These are phyloP conservation scores for Candida easanensis DNA, from an alignment of 805 yeast genomes.

Conservation along the genomic window DNA sequence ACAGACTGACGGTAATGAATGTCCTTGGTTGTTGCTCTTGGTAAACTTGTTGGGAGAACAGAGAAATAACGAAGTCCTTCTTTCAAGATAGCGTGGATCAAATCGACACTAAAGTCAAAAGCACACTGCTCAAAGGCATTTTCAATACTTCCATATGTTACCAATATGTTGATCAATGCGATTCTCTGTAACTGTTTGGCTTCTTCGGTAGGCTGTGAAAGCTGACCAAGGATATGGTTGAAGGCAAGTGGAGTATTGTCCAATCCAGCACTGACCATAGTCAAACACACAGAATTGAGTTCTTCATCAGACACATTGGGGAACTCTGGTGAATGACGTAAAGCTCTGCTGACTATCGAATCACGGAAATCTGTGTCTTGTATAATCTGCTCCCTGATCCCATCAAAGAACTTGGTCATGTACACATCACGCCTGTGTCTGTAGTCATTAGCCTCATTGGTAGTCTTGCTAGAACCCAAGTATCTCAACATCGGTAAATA, in stretches of 20 bases:
- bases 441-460: slow-evolving; percentile 27
- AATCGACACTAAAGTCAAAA: slow-evolving; percentile 39
- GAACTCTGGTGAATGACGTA: slow-evolving; percentile 12
- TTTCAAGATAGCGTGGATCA: slow-evolving; percentile 53
- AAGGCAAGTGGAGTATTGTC: slow-evolving; percentile 69
- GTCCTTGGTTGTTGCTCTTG: slow-evolving; percentile 54
- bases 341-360: slow-evolving; percentile 34
- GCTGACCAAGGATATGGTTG: slow-evolving; percentile 57
- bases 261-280: slow-evolving; percentile 78
- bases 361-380: slow-evolving; percentile 26
- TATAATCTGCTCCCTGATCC: slow-evolving; percentile 26
- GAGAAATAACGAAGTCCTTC: slow-evolving; percentile 63
- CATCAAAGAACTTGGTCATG: slow-evolving; percentile 38
- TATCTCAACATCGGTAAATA: slow-evolving; percentile 46
- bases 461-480: slow-evolving; percentile 25
- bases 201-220: slow-evolving; percentile 38
- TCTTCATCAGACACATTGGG: slow-evolving; percentile 37
- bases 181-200: slow-evolving; percentile 40
- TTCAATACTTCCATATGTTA: slow-evolving; percentile 29
- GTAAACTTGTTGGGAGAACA: slow-evolving; percentile 65
- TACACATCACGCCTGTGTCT: slow-evolving; percentile 47
- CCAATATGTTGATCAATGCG: slow-evolving; percentile 42
- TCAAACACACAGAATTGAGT: slow-evolving; percentile 57
- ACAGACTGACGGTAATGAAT: slow-evolving; percentile 38
- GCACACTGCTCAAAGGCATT: slow-evolving; percentile 36